Conservation (phyloP, 139 green algal species). For the Spirogloea muscicola region DNA sequence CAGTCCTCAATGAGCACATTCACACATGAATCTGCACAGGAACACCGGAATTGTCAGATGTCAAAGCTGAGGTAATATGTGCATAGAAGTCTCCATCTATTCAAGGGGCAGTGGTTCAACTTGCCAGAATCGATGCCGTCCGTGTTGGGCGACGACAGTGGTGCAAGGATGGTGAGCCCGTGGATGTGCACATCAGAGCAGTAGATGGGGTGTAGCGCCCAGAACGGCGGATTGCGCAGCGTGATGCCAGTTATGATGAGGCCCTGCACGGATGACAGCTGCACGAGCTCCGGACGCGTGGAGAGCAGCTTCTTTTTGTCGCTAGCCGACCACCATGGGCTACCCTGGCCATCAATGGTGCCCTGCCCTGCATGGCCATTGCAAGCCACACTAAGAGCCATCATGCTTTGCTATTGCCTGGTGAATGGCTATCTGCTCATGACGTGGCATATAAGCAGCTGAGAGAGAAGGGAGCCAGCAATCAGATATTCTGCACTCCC, state of each 20-base stretch:
- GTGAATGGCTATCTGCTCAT: too few species aligned
- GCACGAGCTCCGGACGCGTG: constrained; percentile 28
- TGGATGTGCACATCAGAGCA: constrained; percentile 10
- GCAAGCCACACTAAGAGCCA: too few species aligned
- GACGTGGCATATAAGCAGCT: too few species aligned
- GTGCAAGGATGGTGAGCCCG: constrained; percentile 17
- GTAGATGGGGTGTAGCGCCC: constrained; percentile 15
- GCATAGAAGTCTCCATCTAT: too few species aligned
- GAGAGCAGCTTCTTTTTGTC: not conserved
- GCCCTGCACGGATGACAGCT: not conserved
- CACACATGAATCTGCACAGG: constrained; percentile 22
- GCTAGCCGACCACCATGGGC: constrained; percentile 17
- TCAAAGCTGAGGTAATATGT: too few species aligned
- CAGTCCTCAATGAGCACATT: constrained; percentile 47
- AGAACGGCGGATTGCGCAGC: constrained; percentile 28
- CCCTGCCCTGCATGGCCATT: too few species aligned
- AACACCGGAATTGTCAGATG: too few species aligned
- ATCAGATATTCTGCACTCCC: too few species aligned
- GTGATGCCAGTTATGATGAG: constrained; percentile 7
- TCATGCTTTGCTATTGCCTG: too few species aligned
- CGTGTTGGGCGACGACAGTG: not conserved
- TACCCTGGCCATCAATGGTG: constrained; percentile 23
- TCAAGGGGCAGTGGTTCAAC: too few species aligned
- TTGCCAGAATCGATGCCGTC: constrained; percentile 7
- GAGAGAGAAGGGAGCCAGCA: too few species aligned